phyloP scores from a whole-genome alignment of 257 asterid species.

The Asclepias syriaca region DNA sequence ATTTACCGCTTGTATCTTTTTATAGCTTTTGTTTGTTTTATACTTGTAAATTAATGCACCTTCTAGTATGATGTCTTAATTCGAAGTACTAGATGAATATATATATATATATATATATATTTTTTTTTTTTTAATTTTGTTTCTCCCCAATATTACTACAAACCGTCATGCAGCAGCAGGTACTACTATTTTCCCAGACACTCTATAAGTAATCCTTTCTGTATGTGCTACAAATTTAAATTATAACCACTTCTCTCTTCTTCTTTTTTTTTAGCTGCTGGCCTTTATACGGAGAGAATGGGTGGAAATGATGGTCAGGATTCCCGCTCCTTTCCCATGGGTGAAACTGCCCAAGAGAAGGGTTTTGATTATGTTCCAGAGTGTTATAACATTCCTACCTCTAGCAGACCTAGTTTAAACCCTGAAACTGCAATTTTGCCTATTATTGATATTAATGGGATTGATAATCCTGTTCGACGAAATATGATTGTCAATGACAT shows the following conservation, averaged over 20 bases:
- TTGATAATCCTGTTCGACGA: conserved; percentile 17
- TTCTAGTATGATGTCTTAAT: background rate
- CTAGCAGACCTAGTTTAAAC: conserved; percentile 3
- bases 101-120: no score
- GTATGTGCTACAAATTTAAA: background rate
- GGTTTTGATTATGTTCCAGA: conserved; percentile 33
- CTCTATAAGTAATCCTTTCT: background rate
- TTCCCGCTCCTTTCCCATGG: conserved; percentile 29
- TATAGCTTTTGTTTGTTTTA: no score
- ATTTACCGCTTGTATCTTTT: no score
- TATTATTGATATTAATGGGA: conserved; percentile 26
- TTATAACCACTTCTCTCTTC: background rate
- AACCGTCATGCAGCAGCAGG: background rate
- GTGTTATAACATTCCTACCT: conserved; percentile 25
- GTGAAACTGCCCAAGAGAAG: conserved; percentile 35
- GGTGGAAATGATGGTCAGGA: conserved; percentile 16
- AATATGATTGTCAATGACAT: conserved; percentile 20
- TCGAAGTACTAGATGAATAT: background rate
- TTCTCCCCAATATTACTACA: background rate
- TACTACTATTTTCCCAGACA: background rate
- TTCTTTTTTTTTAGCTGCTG: background rate
- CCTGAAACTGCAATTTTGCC: conserved; percentile 16
- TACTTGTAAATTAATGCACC: no score
- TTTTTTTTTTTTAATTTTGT: background rate
- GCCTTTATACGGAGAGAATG: no score